These are phyloP conservation scores for Neonectria hederae DNA, from an alignment of 2,329 filamentous ascomycete genomes.

Conservation along the genomic window DNA sequence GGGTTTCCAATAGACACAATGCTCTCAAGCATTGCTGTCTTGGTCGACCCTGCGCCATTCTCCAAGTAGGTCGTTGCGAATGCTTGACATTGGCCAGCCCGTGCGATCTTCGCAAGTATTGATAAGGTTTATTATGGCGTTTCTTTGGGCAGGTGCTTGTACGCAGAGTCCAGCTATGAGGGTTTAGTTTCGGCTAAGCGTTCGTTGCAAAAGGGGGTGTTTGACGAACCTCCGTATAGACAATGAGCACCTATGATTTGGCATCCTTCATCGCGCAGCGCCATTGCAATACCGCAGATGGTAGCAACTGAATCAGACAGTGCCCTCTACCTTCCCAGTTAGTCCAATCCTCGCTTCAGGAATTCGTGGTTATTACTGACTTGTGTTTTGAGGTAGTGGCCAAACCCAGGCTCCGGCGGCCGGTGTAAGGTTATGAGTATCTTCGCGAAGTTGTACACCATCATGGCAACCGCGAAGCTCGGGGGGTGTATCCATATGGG, in stretches of 20 bases:
- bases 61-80: slow-evolving; percentile 44
- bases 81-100: slow-evolving; percentile 51
- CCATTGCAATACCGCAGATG: slow-evolving; percentile 60
- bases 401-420: slow-evolving; percentile 41
- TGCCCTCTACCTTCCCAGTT: slow-evolving; percentile 44
- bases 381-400: slow-evolving; percentile 33
- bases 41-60: slow-evolving; percentile 43
- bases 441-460: slow-evolving; percentile 61
- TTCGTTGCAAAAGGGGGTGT: neutral
- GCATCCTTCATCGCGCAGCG: slow-evolving; percentile 51
- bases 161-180: slow-evolving; percentile 51
- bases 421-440: slow-evolving; percentile 54
- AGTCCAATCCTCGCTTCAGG: slow-evolving; percentile 45
- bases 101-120: slow-evolving; percentile 48
- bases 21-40: slow-evolving; percentile 6
- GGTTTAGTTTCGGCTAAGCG: slow-evolving; percentile 1
- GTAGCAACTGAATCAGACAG: slow-evolving; percentile 37
- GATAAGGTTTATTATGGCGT: slow-evolving; percentile 50
- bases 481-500: slow-evolving; percentile 62
- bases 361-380: neutral
- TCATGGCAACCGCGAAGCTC: slow-evolving; percentile 58
- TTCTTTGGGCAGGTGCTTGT: slow-evolving; percentile 48
- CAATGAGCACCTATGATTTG: slow-evolving; percentile 55
- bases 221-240: slow-evolving; percentile 46
- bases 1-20: neutral